Evolutionary conservation across 2,329 filamentous ascomycete species (phyloP).

Genomic region (Epichloe coenophiala): DNA sequence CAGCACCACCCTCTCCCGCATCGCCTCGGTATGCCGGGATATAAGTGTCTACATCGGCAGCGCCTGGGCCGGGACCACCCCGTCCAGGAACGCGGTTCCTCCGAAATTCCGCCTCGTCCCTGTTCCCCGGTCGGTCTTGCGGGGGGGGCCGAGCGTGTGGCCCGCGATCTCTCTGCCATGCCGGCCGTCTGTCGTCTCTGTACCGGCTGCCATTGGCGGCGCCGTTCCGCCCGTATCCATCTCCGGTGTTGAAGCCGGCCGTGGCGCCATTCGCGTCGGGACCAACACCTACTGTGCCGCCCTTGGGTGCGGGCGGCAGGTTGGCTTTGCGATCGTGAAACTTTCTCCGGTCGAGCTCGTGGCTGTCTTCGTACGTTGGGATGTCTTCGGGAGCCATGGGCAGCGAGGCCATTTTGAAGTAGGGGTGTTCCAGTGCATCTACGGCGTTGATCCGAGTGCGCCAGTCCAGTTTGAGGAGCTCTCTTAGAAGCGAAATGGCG

Average conservation of each 20-base stretch:
- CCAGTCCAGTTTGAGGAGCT: slow-evolving; percentile 84
- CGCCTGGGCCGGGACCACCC: slow-evolving; percentile 1
- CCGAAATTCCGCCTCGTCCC: slow-evolving; percentile 25
- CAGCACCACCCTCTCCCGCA: slow-evolving; percentile 16
- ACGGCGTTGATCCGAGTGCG: slow-evolving; percentile 79
- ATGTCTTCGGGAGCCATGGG: slow-evolving; percentile 76
- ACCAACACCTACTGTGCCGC: slow-evolving; percentile 76
- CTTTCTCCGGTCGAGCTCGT: slow-evolving; percentile 89
- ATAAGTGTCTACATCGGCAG: slow-evolving; percentile 33
- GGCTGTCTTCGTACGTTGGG: slow-evolving; percentile 86
- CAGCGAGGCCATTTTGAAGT: slow-evolving; percentile 68
- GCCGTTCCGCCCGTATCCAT: slow-evolving; percentile 37
- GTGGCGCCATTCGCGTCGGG: slow-evolving; percentile 34
- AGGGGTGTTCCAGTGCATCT: slow-evolving; percentile 83
- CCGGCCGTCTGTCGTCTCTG: slow-evolving; percentile 35
- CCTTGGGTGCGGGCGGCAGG: slow-evolving; percentile 80
- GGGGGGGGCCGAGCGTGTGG: slow-evolving; percentile 36
- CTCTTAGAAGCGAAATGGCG: slow-evolving; percentile 66
- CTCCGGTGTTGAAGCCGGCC: slow-evolving; percentile 35
- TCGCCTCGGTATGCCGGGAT: slow-evolving; percentile 31
- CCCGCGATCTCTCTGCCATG: slow-evolving; percentile 41
- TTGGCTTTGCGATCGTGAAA: slow-evolving; percentile 76
- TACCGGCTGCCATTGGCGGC: slow-evolving; percentile 33
- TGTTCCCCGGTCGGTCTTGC: slow-evolving; percentile 18
- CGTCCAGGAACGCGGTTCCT: slow-evolving; percentile 25